Conservation (phyloP, 805 yeast genomes). For the Candida wancherniae region DNA sequence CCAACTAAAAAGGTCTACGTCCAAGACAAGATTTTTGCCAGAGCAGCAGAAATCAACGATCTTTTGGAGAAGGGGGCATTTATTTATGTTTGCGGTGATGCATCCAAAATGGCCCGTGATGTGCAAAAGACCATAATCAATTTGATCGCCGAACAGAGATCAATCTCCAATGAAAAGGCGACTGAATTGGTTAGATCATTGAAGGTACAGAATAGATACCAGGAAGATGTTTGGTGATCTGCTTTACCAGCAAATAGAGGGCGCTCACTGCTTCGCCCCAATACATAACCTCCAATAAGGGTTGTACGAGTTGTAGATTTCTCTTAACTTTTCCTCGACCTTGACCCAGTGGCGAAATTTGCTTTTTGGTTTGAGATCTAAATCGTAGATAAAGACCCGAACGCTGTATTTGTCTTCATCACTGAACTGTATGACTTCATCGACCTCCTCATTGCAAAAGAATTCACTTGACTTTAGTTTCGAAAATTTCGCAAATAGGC, state of each 20-base stretch:
- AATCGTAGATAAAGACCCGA: slow-evolving; percentile 40
- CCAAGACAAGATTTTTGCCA: slow-evolving; percentile 66
- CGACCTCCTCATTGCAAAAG: too few relatives aligned
- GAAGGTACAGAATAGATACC: slow-evolving; percentile 83
- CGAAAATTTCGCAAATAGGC: slow-evolving; percentile 42
- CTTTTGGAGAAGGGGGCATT: slow-evolving; percentile 67
- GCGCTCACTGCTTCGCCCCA: background rate
- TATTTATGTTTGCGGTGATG: slow-evolving; percentile 96
- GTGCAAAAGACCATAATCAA: slow-evolving; percentile 67
- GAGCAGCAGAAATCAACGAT: slow-evolving; percentile 49
- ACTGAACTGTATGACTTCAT: background rate
- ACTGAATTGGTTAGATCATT: slow-evolving; percentile 70
- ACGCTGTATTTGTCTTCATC: slow-evolving; percentile 12
- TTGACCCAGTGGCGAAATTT: slow-evolving; percentile 44
- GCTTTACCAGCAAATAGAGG: background rate
- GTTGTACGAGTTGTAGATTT: slow-evolving; percentile 6
- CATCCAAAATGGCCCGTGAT: slow-evolving; percentile 91
- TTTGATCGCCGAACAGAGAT: slow-evolving; percentile 60
- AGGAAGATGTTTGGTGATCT: slow-evolving; percentile 92
- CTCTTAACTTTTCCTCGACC: slow-evolving; percentile 33
- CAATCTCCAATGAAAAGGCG: slow-evolving; percentile 63
- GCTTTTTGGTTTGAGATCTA: slow-evolving; percentile 43
- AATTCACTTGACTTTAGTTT: too few relatives aligned
- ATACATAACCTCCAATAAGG: slow-evolving; percentile 5
- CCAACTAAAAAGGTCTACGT: slow-evolving; percentile 64